Conservation (phyloP, 805 yeast genomes). For the Candida saitoana region DNA sequence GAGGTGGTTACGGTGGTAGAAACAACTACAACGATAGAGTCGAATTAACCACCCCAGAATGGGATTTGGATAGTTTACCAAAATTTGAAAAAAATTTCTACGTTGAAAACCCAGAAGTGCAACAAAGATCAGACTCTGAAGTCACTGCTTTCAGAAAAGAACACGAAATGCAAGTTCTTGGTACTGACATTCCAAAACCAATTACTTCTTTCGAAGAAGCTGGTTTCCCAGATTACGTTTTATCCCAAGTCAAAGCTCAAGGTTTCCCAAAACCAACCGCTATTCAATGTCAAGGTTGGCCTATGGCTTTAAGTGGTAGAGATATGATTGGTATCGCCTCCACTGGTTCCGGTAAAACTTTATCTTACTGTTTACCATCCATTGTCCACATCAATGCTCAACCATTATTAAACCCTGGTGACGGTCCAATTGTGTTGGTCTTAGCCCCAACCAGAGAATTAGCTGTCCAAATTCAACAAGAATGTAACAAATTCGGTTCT, state of each 20-base stretch:
- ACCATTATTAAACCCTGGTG: slow-evolving; percentile 88
- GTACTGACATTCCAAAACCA: slow-evolving; percentile 90
- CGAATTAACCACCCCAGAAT: slow-evolving; percentile 67
- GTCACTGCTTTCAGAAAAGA: slow-evolving; percentile 71
- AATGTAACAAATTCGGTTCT: slow-evolving; percentile 90
- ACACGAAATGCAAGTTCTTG: slow-evolving; percentile 80
- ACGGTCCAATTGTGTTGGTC: slow-evolving; percentile 94
- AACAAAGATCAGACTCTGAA: slow-evolving; percentile 70
- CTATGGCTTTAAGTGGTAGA: slow-evolving; percentile 98
- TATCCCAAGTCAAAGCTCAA: slow-evolving; percentile 81
- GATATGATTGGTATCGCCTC: slow-evolving; percentile 99
- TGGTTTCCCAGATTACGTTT: slow-evolving; percentile 93
- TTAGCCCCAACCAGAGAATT: slow-evolving; percentile 98
- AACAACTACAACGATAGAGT: slow-evolving; percentile 38
- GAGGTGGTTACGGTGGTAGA: slow-evolving; percentile 35
- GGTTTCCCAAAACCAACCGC: slow-evolving; percentile 95
- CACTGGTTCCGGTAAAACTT: slow-evolving; percentile 98
- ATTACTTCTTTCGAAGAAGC: slow-evolving; percentile 92
- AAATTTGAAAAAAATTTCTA: slow-evolving; percentile 94
- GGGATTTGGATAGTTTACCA: slow-evolving; percentile 76
- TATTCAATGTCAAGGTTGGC: slow-evolving; percentile 99
- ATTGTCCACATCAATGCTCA: slow-evolving; percentile 98
- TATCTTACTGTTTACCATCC: slow-evolving; percentile 94
- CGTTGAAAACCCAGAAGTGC: slow-evolving; percentile 75
- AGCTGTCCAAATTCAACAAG: slow-evolving; percentile 95